Conservation (phyloP, 2,329 filamentous ascomycete genomes). For the Chaetomium sp. region DNA sequence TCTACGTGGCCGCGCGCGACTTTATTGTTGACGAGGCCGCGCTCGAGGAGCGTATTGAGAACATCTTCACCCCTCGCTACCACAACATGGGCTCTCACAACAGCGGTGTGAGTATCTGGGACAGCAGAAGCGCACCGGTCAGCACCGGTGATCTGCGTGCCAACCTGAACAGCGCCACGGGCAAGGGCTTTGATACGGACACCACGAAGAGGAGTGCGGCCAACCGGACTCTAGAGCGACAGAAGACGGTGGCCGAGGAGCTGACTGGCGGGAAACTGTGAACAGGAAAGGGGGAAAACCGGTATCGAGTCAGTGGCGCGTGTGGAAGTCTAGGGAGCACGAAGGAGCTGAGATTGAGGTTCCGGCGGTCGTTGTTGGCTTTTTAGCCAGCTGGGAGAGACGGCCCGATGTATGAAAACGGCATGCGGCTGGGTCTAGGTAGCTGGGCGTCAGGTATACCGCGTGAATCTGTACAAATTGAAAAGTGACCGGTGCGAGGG, state of each 20-base stretch:
- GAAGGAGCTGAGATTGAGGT: no score
- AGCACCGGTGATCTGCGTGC: conserved; percentile 41
- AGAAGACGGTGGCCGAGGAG: conserved; percentile 51
- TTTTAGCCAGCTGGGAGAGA: no score
- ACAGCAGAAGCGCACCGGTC: conserved; percentile 39
- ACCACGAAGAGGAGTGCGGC: conserved; percentile 36
- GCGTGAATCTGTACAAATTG: conserved; percentile 18
- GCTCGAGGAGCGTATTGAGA: conserved; percentile 65
- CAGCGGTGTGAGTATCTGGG: conserved; percentile 44
- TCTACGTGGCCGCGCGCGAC: conserved; percentile 80
- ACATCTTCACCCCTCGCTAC: conserved; percentile 59
- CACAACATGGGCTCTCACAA: conserved; percentile 38
- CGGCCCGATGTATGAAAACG: conserved; percentile 8
- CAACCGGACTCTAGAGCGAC: conserved; percentile 31
- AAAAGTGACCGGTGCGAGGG: background rate
- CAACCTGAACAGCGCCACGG: conserved; percentile 27
- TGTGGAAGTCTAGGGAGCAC: no score
- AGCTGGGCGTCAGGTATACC: no score
- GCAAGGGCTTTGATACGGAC: conserved; percentile 32
- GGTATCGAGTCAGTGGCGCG: no score
- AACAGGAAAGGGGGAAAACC: background rate
- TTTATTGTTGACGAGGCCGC: conserved; percentile 83
- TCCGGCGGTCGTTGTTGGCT: background rate
- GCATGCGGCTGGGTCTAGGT: background rate
- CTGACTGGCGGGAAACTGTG: conserved; percentile 54